phyloP scores from a whole-genome alignment of 805 yeast species.

The Ogataea salicorniae region DNA sequence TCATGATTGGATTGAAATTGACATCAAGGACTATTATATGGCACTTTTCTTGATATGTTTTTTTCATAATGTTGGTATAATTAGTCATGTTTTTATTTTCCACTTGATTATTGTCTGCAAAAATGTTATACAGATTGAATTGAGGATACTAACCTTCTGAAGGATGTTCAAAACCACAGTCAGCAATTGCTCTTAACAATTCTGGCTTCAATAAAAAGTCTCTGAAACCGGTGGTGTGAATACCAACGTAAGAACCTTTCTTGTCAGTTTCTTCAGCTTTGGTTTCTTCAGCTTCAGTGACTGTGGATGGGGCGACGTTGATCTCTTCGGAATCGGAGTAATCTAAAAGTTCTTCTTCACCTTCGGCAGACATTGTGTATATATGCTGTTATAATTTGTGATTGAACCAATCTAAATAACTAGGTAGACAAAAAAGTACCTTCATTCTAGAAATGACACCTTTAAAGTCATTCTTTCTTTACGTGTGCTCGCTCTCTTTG shows the following conservation, averaged over 20 bases:
- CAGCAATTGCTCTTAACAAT: slow-evolving; percentile 93
- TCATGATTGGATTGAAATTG: too few species aligned
- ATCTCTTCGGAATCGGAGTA: slow-evolving; percentile 98
- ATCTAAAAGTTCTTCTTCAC: slow-evolving; percentile 98
- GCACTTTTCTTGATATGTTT: too few species aligned
- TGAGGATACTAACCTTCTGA: slow-evolving; percentile 78
- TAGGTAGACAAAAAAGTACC: not conserved
- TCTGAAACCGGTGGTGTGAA: slow-evolving; percentile 97
- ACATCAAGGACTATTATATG: too few species aligned
- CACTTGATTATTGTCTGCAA: too few species aligned
- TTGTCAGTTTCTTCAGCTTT: slow-evolving; percentile 63
- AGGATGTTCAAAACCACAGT: slow-evolving; percentile 99
- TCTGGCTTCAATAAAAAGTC: slow-evolving; percentile 97
- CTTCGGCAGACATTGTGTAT: slow-evolving; percentile 77
- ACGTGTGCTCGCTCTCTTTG: too few species aligned
- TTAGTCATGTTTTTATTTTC: too few species aligned
- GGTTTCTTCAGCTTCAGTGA: slow-evolving; percentile 37
- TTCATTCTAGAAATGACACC: too few species aligned
- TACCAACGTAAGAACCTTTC: slow-evolving; percentile 97
- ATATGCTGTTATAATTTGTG: not conserved
- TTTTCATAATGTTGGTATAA: too few species aligned
- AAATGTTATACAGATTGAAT: not conserved
- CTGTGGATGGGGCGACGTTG: slow-evolving; percentile 58
- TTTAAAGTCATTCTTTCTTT: too few species aligned
- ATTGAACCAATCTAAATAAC: not conserved